phyloP scores from a whole-genome alignment of 1,284 basidiomycete genomes.

The Apiotrichum mycotoxinovorans region DNA sequence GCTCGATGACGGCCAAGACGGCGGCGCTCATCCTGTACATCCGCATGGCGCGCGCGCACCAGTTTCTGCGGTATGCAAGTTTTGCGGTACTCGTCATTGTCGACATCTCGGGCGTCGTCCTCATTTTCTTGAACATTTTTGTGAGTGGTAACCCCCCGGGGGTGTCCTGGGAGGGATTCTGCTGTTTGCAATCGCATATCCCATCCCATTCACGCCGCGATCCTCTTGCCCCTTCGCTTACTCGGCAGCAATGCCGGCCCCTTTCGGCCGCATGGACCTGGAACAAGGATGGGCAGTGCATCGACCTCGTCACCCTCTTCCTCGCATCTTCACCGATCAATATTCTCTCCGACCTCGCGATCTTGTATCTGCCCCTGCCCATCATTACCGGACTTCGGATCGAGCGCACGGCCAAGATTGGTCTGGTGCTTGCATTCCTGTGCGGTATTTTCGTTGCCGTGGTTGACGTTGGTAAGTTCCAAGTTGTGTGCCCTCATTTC shows the following conservation, averaged over 20 bases:
- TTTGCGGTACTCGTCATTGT: slow-evolving; percentile 40
- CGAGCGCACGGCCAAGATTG: slow-evolving; percentile 45
- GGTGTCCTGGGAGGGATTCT: no score
- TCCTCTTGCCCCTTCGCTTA: background rate
- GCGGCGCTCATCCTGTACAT: slow-evolving; percentile 47
- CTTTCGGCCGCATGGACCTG: slow-evolving; percentile 34
- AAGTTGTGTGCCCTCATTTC: background rate
- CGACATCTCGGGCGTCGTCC: slow-evolving; percentile 41
- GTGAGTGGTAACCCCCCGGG: slow-evolving; percentile 5
- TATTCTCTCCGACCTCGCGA: slow-evolving; percentile 47
- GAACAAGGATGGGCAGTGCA: slow-evolving; percentile 29
- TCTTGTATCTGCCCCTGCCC: slow-evolving; percentile 46
- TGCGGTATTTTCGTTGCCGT: slow-evolving; percentile 47
- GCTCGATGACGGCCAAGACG: slow-evolving; percentile 45
- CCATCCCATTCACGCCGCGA: no score
- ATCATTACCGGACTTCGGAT: slow-evolving; percentile 47
- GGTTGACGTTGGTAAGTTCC: slow-evolving; percentile 38
- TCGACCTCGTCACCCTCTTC: slow-evolving; percentile 44
- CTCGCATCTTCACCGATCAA: slow-evolving; percentile 47
- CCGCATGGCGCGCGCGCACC: slow-evolving; percentile 46
- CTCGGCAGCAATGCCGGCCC: slow-evolving; percentile 38
- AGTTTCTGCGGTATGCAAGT: slow-evolving; percentile 42
- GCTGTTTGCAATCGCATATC: no score
- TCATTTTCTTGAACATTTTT: slow-evolving; percentile 48
- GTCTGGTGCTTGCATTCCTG: slow-evolving; percentile 45